These are phyloP conservation scores for Brassica rapa DNA, from an alignment of 345 rosid genomes.

Conservation along the genomic window DNA sequence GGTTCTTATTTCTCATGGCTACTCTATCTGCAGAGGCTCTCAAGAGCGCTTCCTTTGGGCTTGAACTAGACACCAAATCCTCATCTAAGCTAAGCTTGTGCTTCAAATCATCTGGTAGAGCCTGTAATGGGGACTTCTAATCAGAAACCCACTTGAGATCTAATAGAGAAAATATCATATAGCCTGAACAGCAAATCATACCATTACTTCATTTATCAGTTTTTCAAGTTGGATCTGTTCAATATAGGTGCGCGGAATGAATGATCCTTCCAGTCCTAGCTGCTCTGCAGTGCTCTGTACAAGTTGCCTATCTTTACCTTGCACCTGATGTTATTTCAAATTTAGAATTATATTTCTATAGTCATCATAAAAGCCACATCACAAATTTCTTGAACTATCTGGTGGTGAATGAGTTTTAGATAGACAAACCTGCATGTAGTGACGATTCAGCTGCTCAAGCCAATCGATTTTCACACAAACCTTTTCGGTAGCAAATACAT, in stretches of 20 bases:
- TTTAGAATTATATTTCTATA: neutral
- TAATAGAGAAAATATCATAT: neutral
- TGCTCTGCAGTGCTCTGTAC: slow-evolving; percentile 68
- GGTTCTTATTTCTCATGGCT: slow-evolving; percentile 69
- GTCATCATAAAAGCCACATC: neutral
- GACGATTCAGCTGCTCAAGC: slow-evolving; percentile 90
- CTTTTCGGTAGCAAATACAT: slow-evolving; percentile 71
- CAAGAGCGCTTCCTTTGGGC: slow-evolving; percentile 78
- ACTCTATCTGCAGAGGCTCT: slow-evolving; percentile 70
- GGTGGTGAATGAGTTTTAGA: slow-evolving; percentile 8
- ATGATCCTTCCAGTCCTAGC: slow-evolving; percentile 84
- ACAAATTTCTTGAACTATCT: neutral
- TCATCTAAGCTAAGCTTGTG: slow-evolving; percentile 82
- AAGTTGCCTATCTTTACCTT: slow-evolving; percentile 81
- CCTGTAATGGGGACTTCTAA: slow-evolving; percentile 45
- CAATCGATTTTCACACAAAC: slow-evolving; percentile 91
- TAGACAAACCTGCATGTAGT: slow-evolving; percentile 77
- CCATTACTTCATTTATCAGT: slow-evolving; percentile 84
- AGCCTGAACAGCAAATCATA: slow-evolving; percentile 40
- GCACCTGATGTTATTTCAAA: slow-evolving; percentile 62
- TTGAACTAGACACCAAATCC: slow-evolving; percentile 83
- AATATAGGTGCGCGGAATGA: slow-evolving; percentile 78
- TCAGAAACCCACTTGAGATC: slow-evolving; percentile 21
- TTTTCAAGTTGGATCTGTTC: slow-evolving; percentile 92
- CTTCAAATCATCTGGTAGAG: slow-evolving; percentile 82